Base-by-base conservation (phyloP, 1,139 yeast genomes). In the Candida freyschussii region DNA sequence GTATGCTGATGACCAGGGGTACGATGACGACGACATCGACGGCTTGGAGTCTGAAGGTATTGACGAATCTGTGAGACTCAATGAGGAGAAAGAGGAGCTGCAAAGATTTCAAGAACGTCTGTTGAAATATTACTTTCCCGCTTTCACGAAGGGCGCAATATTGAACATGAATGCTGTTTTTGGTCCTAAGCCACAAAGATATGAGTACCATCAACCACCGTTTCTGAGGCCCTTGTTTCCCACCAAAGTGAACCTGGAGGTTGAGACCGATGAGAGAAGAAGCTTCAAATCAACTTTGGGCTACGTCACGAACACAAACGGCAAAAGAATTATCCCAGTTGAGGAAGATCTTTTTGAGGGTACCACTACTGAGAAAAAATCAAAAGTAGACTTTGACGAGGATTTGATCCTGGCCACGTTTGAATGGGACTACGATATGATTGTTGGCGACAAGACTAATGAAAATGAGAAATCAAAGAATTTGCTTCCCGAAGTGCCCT, bases 361-460 rank as follows among this genome's bases (percentile, higher is more conserved):
- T 11, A 29, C 30, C 11, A 23, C 35, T 3, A 15, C 31, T 2
- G 36, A 28, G 19, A 40, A 36, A 21, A 38, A 45, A 28, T 45
- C 41, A 18, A 37, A 32, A 15, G 24, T 34, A 14, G 44, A 47
- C 24, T 42, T 55, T 17, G 68, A 74, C 19, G 75, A 75, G 34
- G 85, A 81, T 40, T 59, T 84, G 33, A 63, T 82, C 5, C 62
- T 86, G 26, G 83, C 93, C 0, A 72, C 91, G 0, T 80, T 85
- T 13, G 91, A 83, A 46, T 87, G 96, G 96, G 80, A 85, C 50
- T 84, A 80, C 48, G 78, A 75, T 19, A 64, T 64, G 6, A 75
- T 82, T 13, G 63, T 82, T 15, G 74, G 77, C 33, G 75, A 73
- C 4, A 68, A 37, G 9, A 16, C 13, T 6, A 14, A 25, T 11